These are phyloP conservation scores for Exophiala alcalophila DNA, from an alignment of 2,329 filamentous ascomycete species.

Conservation along the genomic window DNA sequence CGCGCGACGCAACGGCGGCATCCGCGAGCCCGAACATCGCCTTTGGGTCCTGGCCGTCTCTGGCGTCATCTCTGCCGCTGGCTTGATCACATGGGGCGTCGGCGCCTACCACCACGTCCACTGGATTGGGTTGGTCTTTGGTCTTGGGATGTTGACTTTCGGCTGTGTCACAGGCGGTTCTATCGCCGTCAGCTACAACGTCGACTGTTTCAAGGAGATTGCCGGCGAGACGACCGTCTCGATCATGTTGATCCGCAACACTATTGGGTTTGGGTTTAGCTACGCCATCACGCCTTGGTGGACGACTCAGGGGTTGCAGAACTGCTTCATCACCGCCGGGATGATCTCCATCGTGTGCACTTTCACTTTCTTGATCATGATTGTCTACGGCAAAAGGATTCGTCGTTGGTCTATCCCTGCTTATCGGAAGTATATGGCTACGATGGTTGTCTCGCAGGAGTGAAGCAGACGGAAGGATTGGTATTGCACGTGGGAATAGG, in stretches of 20 bases:
- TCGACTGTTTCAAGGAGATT: slow-evolving; percentile 50
- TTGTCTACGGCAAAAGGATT: slow-evolving; percentile 7
- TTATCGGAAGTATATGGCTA: slow-evolving; percentile 8
- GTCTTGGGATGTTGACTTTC: slow-evolving; percentile 33
- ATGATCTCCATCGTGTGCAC: slow-evolving; percentile 4
- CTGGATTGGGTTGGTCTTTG: slow-evolving; percentile 48
- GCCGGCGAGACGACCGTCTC: slow-evolving; percentile 51
- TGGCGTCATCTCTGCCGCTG: slow-evolving; percentile 41
- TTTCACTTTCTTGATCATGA: slow-evolving; percentile 6
- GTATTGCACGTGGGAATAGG: too few relatives aligned
- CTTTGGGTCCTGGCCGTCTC: slow-evolving; percentile 32
- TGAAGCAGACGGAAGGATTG: too few relatives aligned
- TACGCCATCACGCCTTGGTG: slow-evolving; percentile 52
- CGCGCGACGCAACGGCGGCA: slow-evolving; percentile 28
- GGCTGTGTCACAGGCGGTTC: slow-evolving; percentile 42
- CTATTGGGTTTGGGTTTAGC: slow-evolving; percentile 49
- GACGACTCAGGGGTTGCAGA: slow-evolving; percentile 40
- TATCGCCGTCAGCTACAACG: slow-evolving; percentile 46
- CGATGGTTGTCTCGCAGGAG: slow-evolving; percentile 5
- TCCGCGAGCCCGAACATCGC: slow-evolving; percentile 32
- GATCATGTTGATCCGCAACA: slow-evolving; percentile 50
- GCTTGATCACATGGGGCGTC: slow-evolving; percentile 42
- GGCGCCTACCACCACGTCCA: slow-evolving; percentile 49
- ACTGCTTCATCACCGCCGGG: slow-evolving; percentile 33
- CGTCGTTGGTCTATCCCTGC: slow-evolving; percentile 2